Evolutionary conservation across 1,284 basidiomycete species (phyloP), one percentile per base, ranked within the genome.

Genomic region (Rhodofomes roseus): DNA sequence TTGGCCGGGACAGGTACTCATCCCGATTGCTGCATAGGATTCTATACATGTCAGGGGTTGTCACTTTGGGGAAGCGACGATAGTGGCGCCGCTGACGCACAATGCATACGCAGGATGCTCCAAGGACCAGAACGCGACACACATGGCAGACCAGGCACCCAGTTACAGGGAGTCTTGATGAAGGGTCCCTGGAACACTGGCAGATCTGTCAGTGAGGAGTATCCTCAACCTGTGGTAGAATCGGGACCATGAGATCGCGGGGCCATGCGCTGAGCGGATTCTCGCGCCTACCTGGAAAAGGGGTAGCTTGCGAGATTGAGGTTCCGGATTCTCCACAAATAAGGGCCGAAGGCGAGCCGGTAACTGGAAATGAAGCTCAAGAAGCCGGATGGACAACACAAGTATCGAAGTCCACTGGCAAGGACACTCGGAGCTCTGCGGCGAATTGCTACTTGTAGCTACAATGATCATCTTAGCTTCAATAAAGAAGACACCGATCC

Each of bases 1-100:
- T 90, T 12, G 89, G 89, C 58, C 90, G 79, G 59, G 78, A 71
- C 57, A 93, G 76, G 68, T 73, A 82, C 68, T 93, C 91, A 72
- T 93, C 91, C 56, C 91, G 83, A 71, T 92, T 93, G 59, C 79
- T 83, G 67, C 85, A 86, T 44, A 93, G 72, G 58, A 92, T 85
- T 43, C 90, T 93, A 65, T 53, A 34, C 52, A 52, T 54, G 56
- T 57, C 53, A 41, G 52, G 20, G 41, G 48, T 57, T 44, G 62
- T 57, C 58, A 57, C 27, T 43, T 51, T 12, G 25, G 46, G 39
- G 23, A 34, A 56, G 56, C 31, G 55, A 59, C 31, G 44, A 40
- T 43, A 53, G 53, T 48, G 59, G 46, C 34, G 25, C 56, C 66
- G 56, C 29, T 56, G 59, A 81, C 90, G 74, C 73, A 92, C 90